Evolutionary conservation across 2,329 filamentous ascomycete genomes (phyloP).

Genomic region (Monilinia polystroma): DNA sequence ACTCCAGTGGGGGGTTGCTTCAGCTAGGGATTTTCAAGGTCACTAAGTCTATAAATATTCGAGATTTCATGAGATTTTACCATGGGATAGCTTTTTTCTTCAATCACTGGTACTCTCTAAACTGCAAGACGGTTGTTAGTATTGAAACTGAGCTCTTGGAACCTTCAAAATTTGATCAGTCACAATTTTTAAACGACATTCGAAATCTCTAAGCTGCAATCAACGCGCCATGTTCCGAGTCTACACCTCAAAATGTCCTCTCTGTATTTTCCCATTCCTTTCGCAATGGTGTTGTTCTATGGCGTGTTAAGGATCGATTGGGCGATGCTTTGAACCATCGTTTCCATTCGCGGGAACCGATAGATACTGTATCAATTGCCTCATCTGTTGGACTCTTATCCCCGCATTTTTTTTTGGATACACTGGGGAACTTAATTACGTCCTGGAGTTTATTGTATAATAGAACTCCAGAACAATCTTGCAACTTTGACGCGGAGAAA

Average conservation of each 20-base stretch:
- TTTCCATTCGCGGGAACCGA: conserved; percentile 11
- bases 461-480: conserved; percentile 17
- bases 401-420: neutral
- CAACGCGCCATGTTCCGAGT: conserved; percentile 10
- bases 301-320: conserved; percentile 12
- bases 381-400: neutral
- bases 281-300: conserved; percentile 9
- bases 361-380: conserved; percentile 18
- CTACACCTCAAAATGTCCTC: neutral
- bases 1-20: too few species aligned
- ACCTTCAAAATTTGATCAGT: conserved; percentile 1
- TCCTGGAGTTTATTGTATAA: conserved; percentile 7
- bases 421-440: neutral
- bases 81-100: too few species aligned
- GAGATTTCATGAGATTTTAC: neutral
- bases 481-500: conserved; percentile 19
- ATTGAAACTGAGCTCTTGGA: neutral
- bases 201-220: conserved; percentile 3
- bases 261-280: conserved; percentile 7
- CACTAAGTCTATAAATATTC: neutral
- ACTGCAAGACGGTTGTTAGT: neutral
- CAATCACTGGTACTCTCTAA: neutral
- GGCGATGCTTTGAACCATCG: conserved; percentile 20
- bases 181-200: neutral
- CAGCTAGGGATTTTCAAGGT: neutral